A percentile compares a stretch with the other conserved stretches of the same genome.
Evolutionary conservation across 1,284 basidiomycete species (phyloP).

Genomic region (Irpex sp.): DNA sequence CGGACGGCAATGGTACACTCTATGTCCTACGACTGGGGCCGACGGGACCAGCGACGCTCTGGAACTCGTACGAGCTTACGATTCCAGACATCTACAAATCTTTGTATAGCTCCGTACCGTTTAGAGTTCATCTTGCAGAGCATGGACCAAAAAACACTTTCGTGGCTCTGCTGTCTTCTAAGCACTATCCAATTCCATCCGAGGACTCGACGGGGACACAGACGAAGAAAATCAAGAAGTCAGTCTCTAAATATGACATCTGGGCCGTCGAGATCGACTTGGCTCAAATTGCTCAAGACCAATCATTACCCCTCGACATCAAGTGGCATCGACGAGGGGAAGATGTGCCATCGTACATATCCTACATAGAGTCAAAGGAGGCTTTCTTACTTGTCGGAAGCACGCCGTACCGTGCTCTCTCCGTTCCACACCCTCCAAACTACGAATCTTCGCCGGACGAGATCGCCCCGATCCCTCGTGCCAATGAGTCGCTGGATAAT

Average conservation of each 20-base stretch:
- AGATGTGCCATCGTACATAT: slow-evolving; percentile 64
- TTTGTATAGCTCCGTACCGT: slow-evolving; percentile 37
- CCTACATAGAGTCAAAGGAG: slow-evolving; percentile 39
- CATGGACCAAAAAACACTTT: slow-evolving; percentile 33
- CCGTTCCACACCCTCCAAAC: slow-evolving; percentile 24
- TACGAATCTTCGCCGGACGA: slow-evolving; percentile 62
- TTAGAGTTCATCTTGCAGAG: slow-evolving; percentile 49
- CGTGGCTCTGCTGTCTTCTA: slow-evolving; percentile 49
- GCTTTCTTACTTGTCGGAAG: slow-evolving; percentile 56
- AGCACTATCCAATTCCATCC: slow-evolving; percentile 30
- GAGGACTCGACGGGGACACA: background rate
- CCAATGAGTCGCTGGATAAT: slow-evolving; percentile 46
- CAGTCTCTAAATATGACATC: slow-evolving; percentile 49
- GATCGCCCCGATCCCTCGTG: slow-evolving; percentile 59
- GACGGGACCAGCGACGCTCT: slow-evolving; percentile 34
- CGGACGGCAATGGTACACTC: slow-evolving; percentile 70
- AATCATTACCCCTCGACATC: slow-evolving; percentile 37
- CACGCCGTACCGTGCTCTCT: slow-evolving; percentile 42
- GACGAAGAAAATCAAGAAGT: slow-evolving; percentile 3
- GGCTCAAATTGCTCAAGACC: slow-evolving; percentile 27
- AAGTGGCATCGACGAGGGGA: slow-evolving; percentile 67
- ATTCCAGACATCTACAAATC: slow-evolving; percentile 21
- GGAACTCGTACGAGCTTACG: slow-evolving; percentile 50
- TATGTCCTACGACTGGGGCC: slow-evolving; percentile 47
- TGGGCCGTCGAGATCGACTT: slow-evolving; percentile 53